Conservation (phyloP, 495 filamentous ascomycete species). For the Parmelia sp. region DNA sequence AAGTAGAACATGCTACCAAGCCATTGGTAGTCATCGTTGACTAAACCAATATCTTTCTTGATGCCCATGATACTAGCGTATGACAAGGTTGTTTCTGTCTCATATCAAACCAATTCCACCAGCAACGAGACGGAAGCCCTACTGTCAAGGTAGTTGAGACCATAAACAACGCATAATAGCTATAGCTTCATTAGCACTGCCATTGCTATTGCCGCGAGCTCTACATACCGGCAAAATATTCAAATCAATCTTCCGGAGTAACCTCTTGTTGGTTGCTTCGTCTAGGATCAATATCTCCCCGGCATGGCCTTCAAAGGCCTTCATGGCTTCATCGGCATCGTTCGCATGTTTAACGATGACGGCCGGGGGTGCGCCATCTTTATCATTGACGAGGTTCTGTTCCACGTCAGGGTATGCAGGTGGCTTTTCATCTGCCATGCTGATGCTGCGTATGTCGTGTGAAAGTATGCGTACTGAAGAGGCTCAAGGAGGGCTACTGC, state of each 20-base stretch:
- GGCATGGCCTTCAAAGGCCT: conserved; percentile 44
- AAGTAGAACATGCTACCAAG: conserved; percentile 57
- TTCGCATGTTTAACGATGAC: conserved; percentile 14
- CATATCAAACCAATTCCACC: conserved; percentile 1
- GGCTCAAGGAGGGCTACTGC: not conserved
- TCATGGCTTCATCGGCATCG: conserved; percentile 53
- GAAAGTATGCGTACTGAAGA: not conserved
- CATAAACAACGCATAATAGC: conserved; percentile 52
- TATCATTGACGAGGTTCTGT: not conserved
- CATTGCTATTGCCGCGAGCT: not conserved
- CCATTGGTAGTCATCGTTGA: conserved; percentile 47
- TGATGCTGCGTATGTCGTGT: not conserved
- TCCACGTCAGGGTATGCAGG: conserved; percentile 6
- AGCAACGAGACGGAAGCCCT: conserved; percentile 17
- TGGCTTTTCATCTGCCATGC: conserved; percentile 20
- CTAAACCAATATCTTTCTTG: conserved; percentile 42
- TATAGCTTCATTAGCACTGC: conserved; percentile 19
- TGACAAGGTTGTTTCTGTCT: conserved; percentile 52
- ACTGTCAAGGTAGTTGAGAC: conserved; percentile 60
- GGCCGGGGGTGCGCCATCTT: conserved; percentile 1
- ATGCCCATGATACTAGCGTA: conserved; percentile 61
- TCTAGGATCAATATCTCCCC: conserved; percentile 48
- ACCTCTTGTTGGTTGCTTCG: conserved; percentile 47
- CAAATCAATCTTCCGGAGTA: conserved; percentile 53
- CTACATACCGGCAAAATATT: conserved; percentile 52